Percentiles rank a stretch among this genome's conserved stretches.
phyloP scores from a whole-genome alignment of 768 basidiomycete species.

The Leccinum disarticulatum region DNA sequence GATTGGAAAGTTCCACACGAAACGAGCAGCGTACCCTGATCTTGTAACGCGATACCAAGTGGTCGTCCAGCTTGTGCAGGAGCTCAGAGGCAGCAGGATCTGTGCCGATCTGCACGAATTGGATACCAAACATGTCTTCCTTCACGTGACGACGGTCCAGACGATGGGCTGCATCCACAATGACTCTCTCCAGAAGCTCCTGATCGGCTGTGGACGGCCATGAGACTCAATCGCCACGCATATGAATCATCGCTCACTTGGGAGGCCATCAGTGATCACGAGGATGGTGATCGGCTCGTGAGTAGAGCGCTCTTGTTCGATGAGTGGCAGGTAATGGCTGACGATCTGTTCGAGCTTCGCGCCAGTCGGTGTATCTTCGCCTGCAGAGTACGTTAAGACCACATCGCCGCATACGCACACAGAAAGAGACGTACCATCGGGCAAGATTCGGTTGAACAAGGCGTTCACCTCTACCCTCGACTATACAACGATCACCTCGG shows the following conservation, averaged over 20 bases:
- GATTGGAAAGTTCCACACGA: neutral
- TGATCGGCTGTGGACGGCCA: constrained; percentile 26
- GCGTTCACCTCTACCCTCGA: constrained; percentile 20
- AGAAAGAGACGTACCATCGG: constrained; percentile 20
- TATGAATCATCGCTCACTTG: constrained; percentile 32
- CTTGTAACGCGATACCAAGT: constrained; percentile 31
- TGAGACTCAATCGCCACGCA: neutral
- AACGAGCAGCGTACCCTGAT: constrained; percentile 25
- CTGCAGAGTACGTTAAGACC: constrained; percentile 6
- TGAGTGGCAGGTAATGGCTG: constrained; percentile 34
- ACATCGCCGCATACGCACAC: neutral
- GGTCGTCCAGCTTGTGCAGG: constrained; percentile 41
- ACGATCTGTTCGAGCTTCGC: constrained; percentile 38
- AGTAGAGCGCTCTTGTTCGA: constrained; percentile 28
- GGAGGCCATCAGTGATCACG: constrained; percentile 41
- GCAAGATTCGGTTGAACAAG: constrained; percentile 27
- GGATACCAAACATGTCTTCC: constrained; percentile 43
- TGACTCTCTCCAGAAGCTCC: constrained; percentile 25
- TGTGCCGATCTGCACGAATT: constrained; percentile 48
- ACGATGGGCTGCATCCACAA: constrained; percentile 39
- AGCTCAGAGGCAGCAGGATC: constrained; percentile 38
- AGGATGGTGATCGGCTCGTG: constrained; percentile 39
- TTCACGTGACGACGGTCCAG: constrained; percentile 38
- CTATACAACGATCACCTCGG: constrained; percentile 13
- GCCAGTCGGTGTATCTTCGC: constrained; percentile 40